These are phyloP conservation scores for Penicillium pulvis DNA, from an alignment of 495 filamentous ascomycete species.

Conservation along the genomic window DNA sequence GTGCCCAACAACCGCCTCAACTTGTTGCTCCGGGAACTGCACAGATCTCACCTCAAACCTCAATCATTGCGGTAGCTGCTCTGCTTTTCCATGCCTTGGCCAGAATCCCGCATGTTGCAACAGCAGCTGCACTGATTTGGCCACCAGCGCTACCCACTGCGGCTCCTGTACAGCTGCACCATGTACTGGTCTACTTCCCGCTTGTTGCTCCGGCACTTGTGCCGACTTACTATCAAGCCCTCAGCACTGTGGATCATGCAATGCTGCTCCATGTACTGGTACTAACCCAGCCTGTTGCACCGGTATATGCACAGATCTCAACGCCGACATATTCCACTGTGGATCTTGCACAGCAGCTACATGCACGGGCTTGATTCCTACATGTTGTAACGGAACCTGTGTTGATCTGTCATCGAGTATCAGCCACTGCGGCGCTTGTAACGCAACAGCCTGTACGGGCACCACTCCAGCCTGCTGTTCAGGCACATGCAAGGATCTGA, in stretches of 20 bases:
- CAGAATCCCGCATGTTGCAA: conserved; percentile 16
- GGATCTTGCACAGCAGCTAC: conserved; percentile 14
- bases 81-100: conserved; percentile 5
- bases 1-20: conserved; percentile 6
- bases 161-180: conserved; percentile 12
- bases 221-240: conserved; percentile 11
- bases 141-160: conserved; percentile 8
- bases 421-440: conserved; percentile 12
- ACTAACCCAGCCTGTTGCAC: conserved; percentile 18
- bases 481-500: conserved; percentile 18
- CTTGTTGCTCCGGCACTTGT: conserved; percentile 16
- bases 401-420: conserved; percentile 9
- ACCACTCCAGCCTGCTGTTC: conserved; percentile 15
- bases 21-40: conserved; percentile 23
- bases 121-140: conserved; percentile 14
- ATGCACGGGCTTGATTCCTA: conserved; percentile 17
- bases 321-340: conserved; percentile 11
- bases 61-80: conserved; percentile 18
- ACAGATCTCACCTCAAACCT: conserved; percentile 11
- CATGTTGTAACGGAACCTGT: conserved; percentile 15
- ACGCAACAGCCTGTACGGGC: conserved; percentile 12
- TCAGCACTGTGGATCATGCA: conserved; percentile 13
- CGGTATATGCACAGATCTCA: conserved; percentile 18
- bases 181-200: conserved; percentile 14
- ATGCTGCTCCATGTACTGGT: conserved; percentile 12